phyloP scores from a whole-genome alignment of 129 eudicot genomes.

The Artemisia argyi region DNA sequence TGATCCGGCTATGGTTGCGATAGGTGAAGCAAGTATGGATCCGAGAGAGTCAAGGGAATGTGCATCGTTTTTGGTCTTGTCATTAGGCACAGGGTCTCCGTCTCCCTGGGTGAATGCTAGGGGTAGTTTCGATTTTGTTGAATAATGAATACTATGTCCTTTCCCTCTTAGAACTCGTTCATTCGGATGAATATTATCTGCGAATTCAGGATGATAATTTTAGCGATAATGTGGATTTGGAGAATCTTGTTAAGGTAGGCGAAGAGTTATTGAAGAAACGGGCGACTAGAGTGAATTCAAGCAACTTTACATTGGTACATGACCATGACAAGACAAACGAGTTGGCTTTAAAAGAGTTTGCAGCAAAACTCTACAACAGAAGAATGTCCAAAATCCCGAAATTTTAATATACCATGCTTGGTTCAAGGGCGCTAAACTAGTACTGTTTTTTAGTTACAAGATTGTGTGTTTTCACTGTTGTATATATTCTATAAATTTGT shows the following conservation, averaged over 20 bases:
- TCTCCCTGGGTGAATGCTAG: conserved; percentile 34
- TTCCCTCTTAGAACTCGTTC: too few relatives aligned
- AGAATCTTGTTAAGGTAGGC: conserved; percentile 33
- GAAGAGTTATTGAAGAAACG: conserved; percentile 34
- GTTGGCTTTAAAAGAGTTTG: too few relatives aligned
- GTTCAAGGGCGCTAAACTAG: background rate
- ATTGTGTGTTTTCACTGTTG: background rate
- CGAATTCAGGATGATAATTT: conserved; percentile 17
- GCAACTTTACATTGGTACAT: too few relatives aligned
- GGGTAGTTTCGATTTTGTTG: conserved; percentile 40
- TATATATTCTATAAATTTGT: conserved; percentile 5
- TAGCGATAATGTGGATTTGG: conserved; percentile 22
- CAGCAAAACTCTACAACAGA: too few relatives aligned
- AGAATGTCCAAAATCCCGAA: too few relatives aligned
- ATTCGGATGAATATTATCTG: too few relatives aligned
- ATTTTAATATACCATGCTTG: too few relatives aligned
- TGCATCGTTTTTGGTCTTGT: conserved; percentile 37
- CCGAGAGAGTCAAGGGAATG: conserved; percentile 25
- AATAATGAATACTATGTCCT: conserved; percentile 20
- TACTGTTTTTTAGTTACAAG: background rate
- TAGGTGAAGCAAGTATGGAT: conserved; percentile 37
- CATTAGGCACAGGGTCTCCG: conserved; percentile 52
- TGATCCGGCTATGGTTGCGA: conserved; percentile 49
- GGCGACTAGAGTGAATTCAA: conserved; percentile 26
- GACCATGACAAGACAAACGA: too few relatives aligned